Conservation (phyloP, 2,329 filamentous ascomycete species). For the Tolypocladium ophioglossoides region DNA sequence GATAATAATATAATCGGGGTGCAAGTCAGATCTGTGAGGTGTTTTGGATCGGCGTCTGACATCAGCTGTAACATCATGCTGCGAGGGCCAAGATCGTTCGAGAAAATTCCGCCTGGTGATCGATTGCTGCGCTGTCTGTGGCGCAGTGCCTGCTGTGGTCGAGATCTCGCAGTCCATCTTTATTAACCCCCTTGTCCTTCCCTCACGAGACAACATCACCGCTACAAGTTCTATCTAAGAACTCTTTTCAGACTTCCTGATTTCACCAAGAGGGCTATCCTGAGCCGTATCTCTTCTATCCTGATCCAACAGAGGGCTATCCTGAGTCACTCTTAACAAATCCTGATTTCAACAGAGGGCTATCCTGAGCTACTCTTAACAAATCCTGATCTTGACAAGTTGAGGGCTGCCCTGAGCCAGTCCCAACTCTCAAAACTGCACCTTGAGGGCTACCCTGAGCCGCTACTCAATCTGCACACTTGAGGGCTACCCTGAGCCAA, state of each 20-base stretch:
- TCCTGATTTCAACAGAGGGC: conserved; percentile 6
- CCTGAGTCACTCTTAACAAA: conserved; percentile 4
- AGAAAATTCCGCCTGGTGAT: not conserved
- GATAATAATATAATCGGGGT: not conserved
- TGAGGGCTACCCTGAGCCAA: conserved; percentile 5
- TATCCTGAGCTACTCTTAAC: conserved; percentile 10
- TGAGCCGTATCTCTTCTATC: not conserved
- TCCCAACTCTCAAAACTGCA: conserved; percentile 1
- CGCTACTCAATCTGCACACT: not conserved
- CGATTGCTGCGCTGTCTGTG: not conserved
- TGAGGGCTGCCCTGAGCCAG: conserved; percentile 5
- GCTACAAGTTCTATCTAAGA: not conserved
- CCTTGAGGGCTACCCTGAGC: conserved; percentile 1
- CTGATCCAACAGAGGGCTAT: not conserved
- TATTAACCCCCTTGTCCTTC: not conserved
- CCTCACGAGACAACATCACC: not conserved
- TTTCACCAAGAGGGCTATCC: not conserved
- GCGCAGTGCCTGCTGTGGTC: not conserved
- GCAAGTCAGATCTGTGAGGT: not conserved
- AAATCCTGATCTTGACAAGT: conserved; percentile 2
- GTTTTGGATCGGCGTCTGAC: not conserved
- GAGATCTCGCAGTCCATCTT: not conserved
- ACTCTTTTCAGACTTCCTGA: not conserved
- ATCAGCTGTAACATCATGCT: not conserved
- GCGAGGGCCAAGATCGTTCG: not conserved